Evolutionary conservation across 1,284 basidiomycete genomes (phyloP), one percentile per base, ranked within the genome.

Genomic region (Chondrostereum purpureum): DNA sequence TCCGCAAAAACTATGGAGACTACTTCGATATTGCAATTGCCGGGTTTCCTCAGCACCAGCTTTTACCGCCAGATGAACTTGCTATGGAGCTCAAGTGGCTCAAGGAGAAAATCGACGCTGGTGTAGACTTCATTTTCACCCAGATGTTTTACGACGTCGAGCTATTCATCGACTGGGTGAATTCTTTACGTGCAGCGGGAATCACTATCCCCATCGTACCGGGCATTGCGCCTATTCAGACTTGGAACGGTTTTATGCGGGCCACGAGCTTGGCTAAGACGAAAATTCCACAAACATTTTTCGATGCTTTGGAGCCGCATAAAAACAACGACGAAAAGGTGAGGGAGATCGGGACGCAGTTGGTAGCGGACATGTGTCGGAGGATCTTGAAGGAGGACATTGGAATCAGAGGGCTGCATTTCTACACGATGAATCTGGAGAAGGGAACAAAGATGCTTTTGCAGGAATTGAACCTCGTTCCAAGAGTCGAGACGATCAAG

Each of bases 381-480:
- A 72, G 73, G 49, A 92, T 95, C 53, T 68, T 95, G 48, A 68
- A 71, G n/a, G 81, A 83, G 33, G 76, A 83, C 46, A 75, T 92
- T 27, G 94, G 83, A 8, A 88, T 94, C 57, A 79, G 78, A 37
- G 91, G 90, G 4, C 68, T 97, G 51, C 95, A 99, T 64, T 90
- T 99, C 60, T 99, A 98, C 68, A 99, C 95, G 47, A 88, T 99
- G 81, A 99, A 99, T 63, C 70, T 99, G 42, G 96, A 98, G 67
- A 96, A 88, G 66, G 95, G 88, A 16, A 92, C 93, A 10, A 88
- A 89, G 56, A 87, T 94, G 81, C 73, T 99, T 21, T 73, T 99
- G 24, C 83, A 94, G 63, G 88, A 92, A 61, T 70, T 97, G 42
- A 83, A 83, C 56, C 73, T 94, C 43, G 88, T 92, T 44, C 87